Percentiles rank a stretch among this genome's conserved stretches.
Evolutionary conservation across 1,284 basidiomycete genomes (phyloP).

Genomic region (Ustilago esculenta): DNA sequence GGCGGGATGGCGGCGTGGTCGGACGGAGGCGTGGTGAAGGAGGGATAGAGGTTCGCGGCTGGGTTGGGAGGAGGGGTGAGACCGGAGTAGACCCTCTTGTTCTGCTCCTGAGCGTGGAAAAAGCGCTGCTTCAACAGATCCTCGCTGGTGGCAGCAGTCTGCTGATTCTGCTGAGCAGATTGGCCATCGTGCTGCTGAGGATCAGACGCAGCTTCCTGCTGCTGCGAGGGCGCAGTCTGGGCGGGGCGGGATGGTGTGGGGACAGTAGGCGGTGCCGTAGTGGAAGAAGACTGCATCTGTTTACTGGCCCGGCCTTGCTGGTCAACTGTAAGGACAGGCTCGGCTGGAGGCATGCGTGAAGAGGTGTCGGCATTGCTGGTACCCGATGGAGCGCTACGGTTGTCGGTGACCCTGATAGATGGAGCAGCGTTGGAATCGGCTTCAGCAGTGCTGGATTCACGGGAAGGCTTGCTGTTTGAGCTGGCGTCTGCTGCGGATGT

Average conservation of each 20-base stretch:
- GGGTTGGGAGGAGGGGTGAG: conserved; percentile 27
- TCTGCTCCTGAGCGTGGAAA: conserved; percentile 56
- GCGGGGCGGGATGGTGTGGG: background rate
- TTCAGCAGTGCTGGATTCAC: background rate
- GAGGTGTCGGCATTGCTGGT: conserved; percentile 1
- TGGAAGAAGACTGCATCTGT: background rate
- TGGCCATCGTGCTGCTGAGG: conserved; percentile 12
- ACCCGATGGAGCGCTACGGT: conserved; percentile 4
- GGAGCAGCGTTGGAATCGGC: background rate
- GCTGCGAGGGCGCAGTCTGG: conserved; percentile 6
- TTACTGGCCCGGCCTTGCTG: background rate
- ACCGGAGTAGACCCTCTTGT: conserved; percentile 39
- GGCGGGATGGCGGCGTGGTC: conserved; percentile 22
- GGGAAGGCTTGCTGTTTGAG: conserved; percentile 5
- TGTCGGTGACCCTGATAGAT: conserved; percentile 21
- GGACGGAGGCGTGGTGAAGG: conserved; percentile 26
- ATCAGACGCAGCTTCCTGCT: conserved; percentile 7
- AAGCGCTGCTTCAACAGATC: conserved; percentile 59
- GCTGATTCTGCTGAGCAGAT: conserved; percentile 9
- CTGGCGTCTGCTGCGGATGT: background rate
- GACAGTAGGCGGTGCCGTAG: background rate
- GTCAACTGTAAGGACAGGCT: conserved; percentile 20
- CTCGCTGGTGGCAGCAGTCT: conserved; percentile 28
- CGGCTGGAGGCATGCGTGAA: conserved; percentile 13
- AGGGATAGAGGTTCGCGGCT: conserved; percentile 33